Base-by-base conservation (phyloP, 2,329 filamentous ascomycete species). In the Anthostomella pinea region DNA sequence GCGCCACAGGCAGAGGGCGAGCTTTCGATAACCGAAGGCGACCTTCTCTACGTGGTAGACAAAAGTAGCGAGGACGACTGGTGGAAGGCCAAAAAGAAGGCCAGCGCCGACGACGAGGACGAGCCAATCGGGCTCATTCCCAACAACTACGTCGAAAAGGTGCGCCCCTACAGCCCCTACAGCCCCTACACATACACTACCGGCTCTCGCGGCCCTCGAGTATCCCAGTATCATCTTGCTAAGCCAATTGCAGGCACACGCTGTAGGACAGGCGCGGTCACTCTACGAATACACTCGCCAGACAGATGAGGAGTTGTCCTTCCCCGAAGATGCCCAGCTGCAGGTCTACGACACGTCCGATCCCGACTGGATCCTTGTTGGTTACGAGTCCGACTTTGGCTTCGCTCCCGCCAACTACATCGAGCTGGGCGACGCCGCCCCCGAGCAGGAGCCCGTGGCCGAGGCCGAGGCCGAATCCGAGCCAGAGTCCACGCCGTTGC, bases 381-480 rank as follows among this genome's bases (percentile, higher is more conserved):
- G 91, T 13, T 70, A 83, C 28, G 81, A 89, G 50, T 79, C 79
- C 35, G 88, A 96, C 49, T 98, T 82, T 68, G 93, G 93, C 31
- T 98, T 98, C 63, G 93, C 87, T 35, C 93, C 93, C 3, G 79
- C 91, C 42, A 98, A 97, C 64, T 98, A 98, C 61, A 95, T 97
- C 49, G 88, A 97, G 50, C 65, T 87, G 33, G 63, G 70, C 30
- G 72, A 75, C 25, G 61, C 60, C 18, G 57, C 52, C 5, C 51
- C 54, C 8, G 58, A 66, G 19, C 65, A 62, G 31, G 64, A 64
- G 29, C 20, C 45, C 9, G 38, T 35, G 19, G 33, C 42, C 6
- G 46, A 46, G 33, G 20, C 39, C 10, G 45, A 49, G 30, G 30
- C 41, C 8, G 65, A 68, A 6, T 65, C 71, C 26, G 64, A 69